These are phyloP conservation scores for Nidularia pulvinata DNA, from an alignment of 768 basidiomycete genomes.

Conservation along the genomic window DNA sequence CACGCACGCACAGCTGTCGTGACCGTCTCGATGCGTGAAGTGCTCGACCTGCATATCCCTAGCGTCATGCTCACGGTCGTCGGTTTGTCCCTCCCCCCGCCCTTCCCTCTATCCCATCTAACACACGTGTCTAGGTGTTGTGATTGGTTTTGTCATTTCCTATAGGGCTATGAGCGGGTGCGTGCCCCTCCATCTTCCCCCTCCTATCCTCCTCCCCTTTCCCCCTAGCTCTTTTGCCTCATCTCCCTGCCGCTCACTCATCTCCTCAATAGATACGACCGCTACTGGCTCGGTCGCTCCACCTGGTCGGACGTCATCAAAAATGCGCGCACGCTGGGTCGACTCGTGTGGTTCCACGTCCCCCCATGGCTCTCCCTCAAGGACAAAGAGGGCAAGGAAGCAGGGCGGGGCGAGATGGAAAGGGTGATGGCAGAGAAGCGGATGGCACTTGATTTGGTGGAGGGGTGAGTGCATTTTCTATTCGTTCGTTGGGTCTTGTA, in stretches of 20 bases:
- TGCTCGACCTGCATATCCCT: constrained; percentile 43
- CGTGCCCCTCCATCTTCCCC: too few relatives aligned
- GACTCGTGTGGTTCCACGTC: constrained; percentile 64
- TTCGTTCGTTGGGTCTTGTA: too few relatives aligned
- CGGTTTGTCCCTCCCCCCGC: constrained; percentile 27
- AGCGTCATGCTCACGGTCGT: constrained; percentile 61
- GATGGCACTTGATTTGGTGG: constrained; percentile 55
- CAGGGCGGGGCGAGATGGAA: constrained; percentile 36
- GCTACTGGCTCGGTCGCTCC: constrained; percentile 60
- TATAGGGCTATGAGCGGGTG: constrained; percentile 65
- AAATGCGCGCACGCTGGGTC: constrained; percentile 44
- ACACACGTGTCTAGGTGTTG: constrained; percentile 33
- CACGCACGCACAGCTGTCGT: constrained; percentile 37
- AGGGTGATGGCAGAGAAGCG: constrained; percentile 63
- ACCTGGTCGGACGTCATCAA: constrained; percentile 59
- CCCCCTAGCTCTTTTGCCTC: too few relatives aligned
- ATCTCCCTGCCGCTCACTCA: too few relatives aligned
- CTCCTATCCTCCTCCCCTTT: too few relatives aligned
- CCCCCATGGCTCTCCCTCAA: constrained; percentile 45
- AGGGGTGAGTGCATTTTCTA: too few relatives aligned
- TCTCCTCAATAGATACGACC: too few relatives aligned
- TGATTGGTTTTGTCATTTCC: constrained; percentile 65
- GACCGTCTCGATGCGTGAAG: constrained; percentile 34
- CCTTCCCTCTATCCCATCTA: background rate
- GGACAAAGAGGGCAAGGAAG: constrained; percentile 30